These are phyloP conservation scores for Rhizophagus prolifer DNA, from an alignment of 192 early-diverging fungal species.

Conservation along the genomic window DNA sequence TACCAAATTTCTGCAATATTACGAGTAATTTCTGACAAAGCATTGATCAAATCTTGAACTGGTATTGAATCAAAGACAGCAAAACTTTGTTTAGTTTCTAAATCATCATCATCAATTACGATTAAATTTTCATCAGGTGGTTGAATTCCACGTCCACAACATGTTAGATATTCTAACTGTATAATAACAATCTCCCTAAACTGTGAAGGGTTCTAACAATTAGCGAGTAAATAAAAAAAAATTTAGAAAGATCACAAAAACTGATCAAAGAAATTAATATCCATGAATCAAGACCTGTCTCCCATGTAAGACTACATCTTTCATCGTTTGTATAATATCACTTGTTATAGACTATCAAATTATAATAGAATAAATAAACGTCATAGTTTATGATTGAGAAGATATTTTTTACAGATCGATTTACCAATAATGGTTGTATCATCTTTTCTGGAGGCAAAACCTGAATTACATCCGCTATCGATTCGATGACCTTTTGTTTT, in stretches of 20 bases:
- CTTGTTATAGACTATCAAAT: slow-evolving; percentile 5
- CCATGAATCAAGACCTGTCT: slow-evolving; percentile 22
- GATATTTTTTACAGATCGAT: neutral
- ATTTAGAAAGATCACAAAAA: neutral
- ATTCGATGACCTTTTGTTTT: slow-evolving; percentile 48
- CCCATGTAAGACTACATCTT: neutral
- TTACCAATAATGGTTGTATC: slow-evolving; percentile 42
- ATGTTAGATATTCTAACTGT: slow-evolving; percentile 49
- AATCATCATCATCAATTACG: slow-evolving; percentile 31
- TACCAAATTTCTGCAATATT: slow-evolving; percentile 44
- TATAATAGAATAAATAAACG: neutral
- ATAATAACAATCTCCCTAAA: slow-evolving; percentile 30
- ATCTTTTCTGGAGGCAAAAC: slow-evolving; percentile 40
- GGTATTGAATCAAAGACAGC: slow-evolving; percentile 28
- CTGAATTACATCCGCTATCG: slow-evolving; percentile 47
- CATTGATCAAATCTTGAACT: slow-evolving; percentile 36
- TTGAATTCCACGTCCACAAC: slow-evolving; percentile 53
- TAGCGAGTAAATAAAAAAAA: neutral
- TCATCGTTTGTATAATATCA: slow-evolving; percentile 13
- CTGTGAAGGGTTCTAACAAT: neutral
- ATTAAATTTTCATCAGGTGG: slow-evolving; percentile 51
- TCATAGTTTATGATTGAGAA: neutral
- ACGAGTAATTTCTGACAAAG: slow-evolving; percentile 45
- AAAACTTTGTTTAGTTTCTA: slow-evolving; percentile 17
- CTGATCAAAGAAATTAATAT: neutral